These are phyloP conservation scores for Tremellales sp. DNA, from an alignment of 1,284 basidiomycete genomes.

Conservation along the genomic window DNA sequence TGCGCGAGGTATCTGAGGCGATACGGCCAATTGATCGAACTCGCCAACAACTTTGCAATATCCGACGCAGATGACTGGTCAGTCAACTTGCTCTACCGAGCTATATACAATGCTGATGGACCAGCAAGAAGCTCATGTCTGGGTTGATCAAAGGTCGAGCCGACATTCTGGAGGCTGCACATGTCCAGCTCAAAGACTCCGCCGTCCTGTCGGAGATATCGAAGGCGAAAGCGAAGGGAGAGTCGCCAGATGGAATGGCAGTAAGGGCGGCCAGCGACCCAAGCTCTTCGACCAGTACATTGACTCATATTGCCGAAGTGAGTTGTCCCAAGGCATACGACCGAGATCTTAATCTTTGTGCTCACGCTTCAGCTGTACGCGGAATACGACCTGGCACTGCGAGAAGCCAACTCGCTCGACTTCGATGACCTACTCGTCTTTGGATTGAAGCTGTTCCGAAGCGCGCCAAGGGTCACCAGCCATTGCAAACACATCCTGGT, in stretches of 20 bases:
- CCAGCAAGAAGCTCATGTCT: conserved; percentile 68
- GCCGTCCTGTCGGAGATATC: conserved; percentile 66
- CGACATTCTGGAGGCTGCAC: conserved; percentile 52
- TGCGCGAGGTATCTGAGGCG: conserved; percentile 68
- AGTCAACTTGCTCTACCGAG: conserved; percentile 17
- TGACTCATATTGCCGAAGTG: conserved; percentile 37
- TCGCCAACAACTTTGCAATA: conserved; percentile 74
- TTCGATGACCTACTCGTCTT: conserved; percentile 84
- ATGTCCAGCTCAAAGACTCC: conserved; percentile 61
- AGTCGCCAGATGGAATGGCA: conserved; percentile 55
- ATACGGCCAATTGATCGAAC: conserved; percentile 59
- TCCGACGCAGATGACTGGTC: conserved; percentile 79
- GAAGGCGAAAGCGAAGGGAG: conserved; percentile 71
- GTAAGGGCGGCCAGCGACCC: conserved; percentile 31
- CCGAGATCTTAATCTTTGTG: too few species aligned
- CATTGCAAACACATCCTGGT: conserved; percentile 78
- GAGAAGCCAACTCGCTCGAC: conserved; percentile 68
- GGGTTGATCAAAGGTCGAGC: conserved; percentile 60
- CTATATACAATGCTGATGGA: conserved; percentile 9
- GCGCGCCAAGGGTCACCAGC: conserved; percentile 55
- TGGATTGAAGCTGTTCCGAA: conserved; percentile 67
- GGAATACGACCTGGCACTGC: conserved; percentile 64
- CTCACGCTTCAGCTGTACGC: conserved; percentile 55
- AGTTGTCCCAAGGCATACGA: too few species aligned
- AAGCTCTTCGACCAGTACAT: conserved; percentile 26